These are phyloP conservation scores for Emmonsiellopsis sp. DNA, from an alignment of 2,329 filamentous ascomycete species.

Conservation along the genomic window DNA sequence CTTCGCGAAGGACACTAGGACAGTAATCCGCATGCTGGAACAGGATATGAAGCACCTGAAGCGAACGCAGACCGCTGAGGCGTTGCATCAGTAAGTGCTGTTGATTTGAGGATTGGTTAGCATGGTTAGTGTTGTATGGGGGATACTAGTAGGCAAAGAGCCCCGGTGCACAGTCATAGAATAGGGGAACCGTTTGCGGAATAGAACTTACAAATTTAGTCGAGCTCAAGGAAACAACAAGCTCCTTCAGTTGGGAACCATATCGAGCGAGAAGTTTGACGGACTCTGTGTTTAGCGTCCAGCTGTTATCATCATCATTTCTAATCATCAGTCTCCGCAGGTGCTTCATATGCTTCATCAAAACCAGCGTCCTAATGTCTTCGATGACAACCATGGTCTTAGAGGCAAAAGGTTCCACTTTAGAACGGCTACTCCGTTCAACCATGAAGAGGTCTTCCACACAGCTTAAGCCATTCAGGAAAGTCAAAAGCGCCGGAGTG, in stretches of 20 bases:
- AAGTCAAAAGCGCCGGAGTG: constrained; percentile 33
- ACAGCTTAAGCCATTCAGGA: constrained; percentile 46
- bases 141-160: not conserved
- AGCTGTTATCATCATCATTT: constrained; percentile 44
- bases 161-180: too few relatives aligned
- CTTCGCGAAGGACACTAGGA: constrained; percentile 11
- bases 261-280: constrained; percentile 9
- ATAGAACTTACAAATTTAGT: constrained; percentile 15
- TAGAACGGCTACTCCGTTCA: constrained; percentile 44
- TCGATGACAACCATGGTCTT: constrained; percentile 44
- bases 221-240: constrained; percentile 14
- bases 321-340: constrained; percentile 53
- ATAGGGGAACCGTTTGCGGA: not conserved
- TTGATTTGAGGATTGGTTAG: not conserved
- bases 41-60: constrained; percentile 17
- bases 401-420: constrained; percentile 46
- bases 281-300: constrained; percentile 37
- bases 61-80: constrained; percentile 13
- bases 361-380: constrained; percentile 49
- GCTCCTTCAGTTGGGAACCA: constrained; percentile 14
- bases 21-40: constrained; percentile 12
- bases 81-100: constrained; percentile 17
- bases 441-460: constrained; percentile 53
- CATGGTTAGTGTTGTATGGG: not conserved
- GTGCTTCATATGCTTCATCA: constrained; percentile 49